These are phyloP conservation scores for Abrus pulchellus DNA, from an alignment of 306 rosid genomes.

Conservation along the genomic window DNA sequence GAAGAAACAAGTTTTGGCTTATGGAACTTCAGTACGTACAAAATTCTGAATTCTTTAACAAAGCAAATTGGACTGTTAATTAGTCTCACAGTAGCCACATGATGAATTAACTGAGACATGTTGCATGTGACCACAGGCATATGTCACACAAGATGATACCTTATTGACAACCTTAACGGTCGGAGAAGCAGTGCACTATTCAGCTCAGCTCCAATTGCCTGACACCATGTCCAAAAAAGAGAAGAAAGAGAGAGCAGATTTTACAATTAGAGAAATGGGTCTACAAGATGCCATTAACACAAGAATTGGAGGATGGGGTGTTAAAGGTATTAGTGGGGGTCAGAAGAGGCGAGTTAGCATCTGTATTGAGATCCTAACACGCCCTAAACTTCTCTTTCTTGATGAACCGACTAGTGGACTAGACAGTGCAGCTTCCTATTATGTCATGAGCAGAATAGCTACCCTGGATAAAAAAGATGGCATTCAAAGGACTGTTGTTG, in stretches of 20 bases:
- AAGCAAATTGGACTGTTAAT: neutral
- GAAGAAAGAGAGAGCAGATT: slow-evolving; percentile 57
- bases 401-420: slow-evolving; percentile 73
- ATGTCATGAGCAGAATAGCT: slow-evolving; percentile 75
- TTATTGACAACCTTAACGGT: slow-evolving; percentile 55
- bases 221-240: slow-evolving; percentile 55
- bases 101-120: neutral
- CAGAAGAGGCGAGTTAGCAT: slow-evolving; percentile 62
- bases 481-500: slow-evolving; percentile 56
- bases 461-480: slow-evolving; percentile 48
- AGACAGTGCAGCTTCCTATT: slow-evolving; percentile 84
- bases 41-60: neutral
- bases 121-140: slow-evolving; percentile 43
- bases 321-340: slow-evolving; percentile 61
- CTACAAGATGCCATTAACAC: slow-evolving; percentile 59
- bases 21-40: slow-evolving; percentile 53
- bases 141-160: slow-evolving; percentile 61
- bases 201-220: slow-evolving; percentile 63
- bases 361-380: slow-evolving; percentile 61
- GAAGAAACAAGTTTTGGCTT: slow-evolving; percentile 47
- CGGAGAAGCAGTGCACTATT: slow-evolving; percentile 59
- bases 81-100: neutral
- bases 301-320: slow-evolving; percentile 63
- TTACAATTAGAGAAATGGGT: slow-evolving; percentile 62
- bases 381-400: slow-evolving; percentile 57